Percentiles rank a stretch among this genome's conserved stretches.
Conservation (phyloP, 1,284 basidiomycete genomes). For the Boletellus deceptivus region DNA sequence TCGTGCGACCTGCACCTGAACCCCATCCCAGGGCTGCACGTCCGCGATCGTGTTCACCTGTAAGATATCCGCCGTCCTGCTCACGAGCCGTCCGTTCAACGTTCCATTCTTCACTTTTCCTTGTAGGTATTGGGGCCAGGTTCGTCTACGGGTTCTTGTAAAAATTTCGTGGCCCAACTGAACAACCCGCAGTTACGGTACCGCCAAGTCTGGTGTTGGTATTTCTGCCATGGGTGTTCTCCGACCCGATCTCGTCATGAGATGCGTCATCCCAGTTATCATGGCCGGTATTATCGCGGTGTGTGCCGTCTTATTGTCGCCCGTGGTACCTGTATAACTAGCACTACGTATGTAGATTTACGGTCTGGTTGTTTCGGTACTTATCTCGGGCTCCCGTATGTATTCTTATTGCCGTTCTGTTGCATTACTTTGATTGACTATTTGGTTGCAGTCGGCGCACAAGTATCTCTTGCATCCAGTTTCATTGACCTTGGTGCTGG, state of each 20-base stretch:
- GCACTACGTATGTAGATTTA: conserved; percentile 52
- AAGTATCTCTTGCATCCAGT: conserved; percentile 74
- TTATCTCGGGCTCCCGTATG: conserved; percentile 78
- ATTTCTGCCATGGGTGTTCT: conserved; percentile 98
- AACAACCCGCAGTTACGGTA: conserved; percentile 71
- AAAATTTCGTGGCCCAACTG: neutral
- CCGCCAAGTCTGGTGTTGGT: conserved; percentile 98
- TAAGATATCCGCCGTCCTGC: conserved; percentile 41
- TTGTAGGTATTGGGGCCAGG: conserved; percentile 33
- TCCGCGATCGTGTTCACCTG: conserved; percentile 97
- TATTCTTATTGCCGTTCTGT: conserved; percentile 19
- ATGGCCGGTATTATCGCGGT: conserved; percentile 99
- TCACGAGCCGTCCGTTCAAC: neutral
- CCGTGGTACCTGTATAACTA: neutral
- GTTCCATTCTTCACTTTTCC: neutral
- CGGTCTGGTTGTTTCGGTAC: conserved; percentile 90
- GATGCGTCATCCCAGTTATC: conserved; percentile 94
- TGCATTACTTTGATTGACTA: conserved; percentile 35
- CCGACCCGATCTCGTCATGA: conserved; percentile 93
- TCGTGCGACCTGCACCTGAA: conserved; percentile 11
- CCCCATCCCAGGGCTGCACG: conserved; percentile 76
- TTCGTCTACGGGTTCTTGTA: conserved; percentile 8
- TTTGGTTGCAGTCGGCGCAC: conserved; percentile 40
- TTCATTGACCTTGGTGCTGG: conserved; percentile 91
- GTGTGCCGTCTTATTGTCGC: conserved; percentile 6